Conservation (phyloP, 345 rosid genomes). For the Garcia nutans region DNA sequence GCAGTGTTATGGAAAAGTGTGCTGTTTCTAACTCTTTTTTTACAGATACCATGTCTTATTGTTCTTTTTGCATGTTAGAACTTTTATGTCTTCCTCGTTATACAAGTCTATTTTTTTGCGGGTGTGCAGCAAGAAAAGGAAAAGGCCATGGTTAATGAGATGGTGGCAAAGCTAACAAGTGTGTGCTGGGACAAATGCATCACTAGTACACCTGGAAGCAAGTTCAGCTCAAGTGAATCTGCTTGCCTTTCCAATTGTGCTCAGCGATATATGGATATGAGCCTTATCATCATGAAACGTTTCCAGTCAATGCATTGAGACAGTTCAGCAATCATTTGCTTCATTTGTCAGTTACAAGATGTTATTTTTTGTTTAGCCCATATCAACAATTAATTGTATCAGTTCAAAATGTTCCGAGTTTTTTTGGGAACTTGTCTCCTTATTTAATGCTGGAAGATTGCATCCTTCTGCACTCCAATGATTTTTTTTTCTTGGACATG, state of each 20-base stretch:
- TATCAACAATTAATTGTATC: neutral
- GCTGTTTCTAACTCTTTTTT: neutral
- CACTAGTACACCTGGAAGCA: slow-evolving; percentile 76
- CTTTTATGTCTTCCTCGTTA: neutral
- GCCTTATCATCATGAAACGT: slow-evolving; percentile 70
- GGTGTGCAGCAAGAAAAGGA: slow-evolving; percentile 78
- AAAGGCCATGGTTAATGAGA: slow-evolving; percentile 76
- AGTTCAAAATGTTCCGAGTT: neutral
- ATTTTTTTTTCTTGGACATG: neutral
- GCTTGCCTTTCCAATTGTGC: slow-evolving; percentile 79
- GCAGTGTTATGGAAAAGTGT: neutral
- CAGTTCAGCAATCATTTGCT: neutral
- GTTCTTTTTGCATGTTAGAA: neutral
- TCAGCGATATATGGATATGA: slow-evolving; percentile 78
- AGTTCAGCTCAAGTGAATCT: slow-evolving; percentile 87
- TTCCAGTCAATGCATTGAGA: slow-evolving; percentile 66
- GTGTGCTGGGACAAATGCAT: slow-evolving; percentile 98
- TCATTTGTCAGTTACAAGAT: slow-evolving; percentile 10
- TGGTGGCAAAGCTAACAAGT: slow-evolving; percentile 74
- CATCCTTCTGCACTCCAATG: neutral
- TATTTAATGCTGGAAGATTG: slow-evolving; percentile 9
- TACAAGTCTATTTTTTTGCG: neutral
- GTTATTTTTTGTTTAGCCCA: neutral
- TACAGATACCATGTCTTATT: neutral
- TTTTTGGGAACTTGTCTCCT: neutral